Evolutionary conservation across 1,284 basidiomycete genomes (phyloP).

Genomic region (Tilletiopsis washingtonensis): DNA sequence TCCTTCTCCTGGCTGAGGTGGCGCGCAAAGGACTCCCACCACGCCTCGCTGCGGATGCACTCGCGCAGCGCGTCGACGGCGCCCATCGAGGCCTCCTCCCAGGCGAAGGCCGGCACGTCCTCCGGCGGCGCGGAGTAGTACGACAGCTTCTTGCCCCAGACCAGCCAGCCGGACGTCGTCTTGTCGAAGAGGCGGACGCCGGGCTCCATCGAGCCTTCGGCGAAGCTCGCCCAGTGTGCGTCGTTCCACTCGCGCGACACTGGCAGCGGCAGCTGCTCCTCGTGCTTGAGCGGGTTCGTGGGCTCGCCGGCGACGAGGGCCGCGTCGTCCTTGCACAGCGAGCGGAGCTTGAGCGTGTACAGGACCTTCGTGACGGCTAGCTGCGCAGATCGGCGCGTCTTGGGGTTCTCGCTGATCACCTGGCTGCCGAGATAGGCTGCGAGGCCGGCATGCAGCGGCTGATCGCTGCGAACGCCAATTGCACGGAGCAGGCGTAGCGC

Average conservation of each 20-base stretch:
- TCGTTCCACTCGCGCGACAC: slow-evolving; percentile 54
- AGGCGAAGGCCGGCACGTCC: slow-evolving; percentile 55
- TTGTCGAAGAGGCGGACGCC: slow-evolving; percentile 64
- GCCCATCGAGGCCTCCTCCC: slow-evolving; percentile 61
- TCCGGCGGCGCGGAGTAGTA: slow-evolving; percentile 58
- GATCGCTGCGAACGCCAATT: slow-evolving; percentile 70
- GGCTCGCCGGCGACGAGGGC: slow-evolving; percentile 74
- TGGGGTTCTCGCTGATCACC: slow-evolving; percentile 65
- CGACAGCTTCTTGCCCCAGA: slow-evolving; percentile 67
- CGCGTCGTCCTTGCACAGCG: slow-evolving; percentile 61
- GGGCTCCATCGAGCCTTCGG: slow-evolving; percentile 41
- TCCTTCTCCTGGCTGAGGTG: slow-evolving; percentile 43
- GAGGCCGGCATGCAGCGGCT: slow-evolving; percentile 58
- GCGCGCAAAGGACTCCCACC: slow-evolving; percentile 54
- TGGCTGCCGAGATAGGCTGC: slow-evolving; percentile 51
- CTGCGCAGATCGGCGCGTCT: slow-evolving; percentile 66
- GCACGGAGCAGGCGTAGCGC: slow-evolving; percentile 65
- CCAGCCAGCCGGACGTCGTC: slow-evolving; percentile 71
- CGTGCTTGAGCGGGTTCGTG: slow-evolving; percentile 62
- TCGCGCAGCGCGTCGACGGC: slow-evolving; percentile 59
- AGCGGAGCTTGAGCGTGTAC: slow-evolving; percentile 74
- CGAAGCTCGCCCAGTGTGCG: slow-evolving; percentile 53
- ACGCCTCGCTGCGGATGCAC: slow-evolving; percentile 53
- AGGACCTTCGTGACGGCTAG: slow-evolving; percentile 69
- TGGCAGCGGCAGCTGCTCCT: slow-evolving; percentile 24